Evolutionary conservation across 1,284 basidiomycete species (phyloP).

Genomic region (Ceratobasidium sp.): DNA sequence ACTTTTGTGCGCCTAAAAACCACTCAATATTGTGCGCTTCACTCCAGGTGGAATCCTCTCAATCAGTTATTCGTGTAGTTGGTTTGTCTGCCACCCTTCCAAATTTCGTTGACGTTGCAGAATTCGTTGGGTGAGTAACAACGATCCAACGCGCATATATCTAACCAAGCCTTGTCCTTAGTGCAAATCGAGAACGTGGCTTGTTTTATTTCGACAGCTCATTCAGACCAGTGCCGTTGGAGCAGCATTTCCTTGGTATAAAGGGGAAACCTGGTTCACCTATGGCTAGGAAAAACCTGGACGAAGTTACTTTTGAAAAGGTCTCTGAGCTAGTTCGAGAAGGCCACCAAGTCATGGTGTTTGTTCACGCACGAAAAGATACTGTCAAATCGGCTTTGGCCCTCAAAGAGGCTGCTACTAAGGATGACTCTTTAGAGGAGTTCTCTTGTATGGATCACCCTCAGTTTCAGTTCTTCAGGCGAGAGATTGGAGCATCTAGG

Average conservation of each 20-base stretch:
- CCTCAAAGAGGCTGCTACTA: slow-evolving; percentile 83
- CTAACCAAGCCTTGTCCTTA: slow-evolving; percentile 67
- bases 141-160: not conserved
- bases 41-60: slow-evolving; percentile 89
- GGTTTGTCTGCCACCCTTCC: slow-evolving; percentile 92
- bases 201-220: slow-evolving; percentile 99
- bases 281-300: slow-evolving; percentile 86
- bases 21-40: slow-evolving; percentile 5
- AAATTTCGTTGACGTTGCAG: slow-evolving; percentile 97
- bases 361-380: slow-evolving; percentile 98
- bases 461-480: slow-evolving; percentile 77
- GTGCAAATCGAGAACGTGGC: slow-evolving; percentile 63
- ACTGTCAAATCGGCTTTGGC: slow-evolving; percentile 93
- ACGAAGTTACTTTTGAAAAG: slow-evolving; percentile 91
- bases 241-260: slow-evolving; percentile 97
- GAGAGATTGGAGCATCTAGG: slow-evolving; percentile 79
- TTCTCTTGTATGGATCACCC: slow-evolving; percentile 86
- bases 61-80: slow-evolving; percentile 97
- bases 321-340: slow-evolving; percentile 82
- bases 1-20: not conserved
- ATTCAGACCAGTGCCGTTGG: slow-evolving; percentile 95
- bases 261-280: slow-evolving; percentile 88
- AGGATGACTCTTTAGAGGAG: slow-evolving; percentile 78
- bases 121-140: slow-evolving; percentile 80
- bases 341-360: slow-evolving; percentile 99